phyloP scores from a whole-genome alignment of 805 yeast species.

The Suhomyces tanzawaensis region DNA sequence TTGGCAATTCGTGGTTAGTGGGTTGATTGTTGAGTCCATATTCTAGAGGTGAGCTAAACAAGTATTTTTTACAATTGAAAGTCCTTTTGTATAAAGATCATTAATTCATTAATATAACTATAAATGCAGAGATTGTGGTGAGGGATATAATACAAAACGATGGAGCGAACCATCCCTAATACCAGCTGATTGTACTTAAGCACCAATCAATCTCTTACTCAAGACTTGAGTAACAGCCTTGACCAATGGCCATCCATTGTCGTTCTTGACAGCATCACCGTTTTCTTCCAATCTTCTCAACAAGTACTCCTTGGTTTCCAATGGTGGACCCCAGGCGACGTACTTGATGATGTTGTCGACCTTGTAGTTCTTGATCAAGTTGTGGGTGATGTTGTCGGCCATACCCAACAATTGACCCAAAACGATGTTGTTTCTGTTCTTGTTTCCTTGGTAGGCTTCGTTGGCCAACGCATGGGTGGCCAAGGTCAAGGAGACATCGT shows the following conservation, averaged over 20 bases:
- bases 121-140: background rate
- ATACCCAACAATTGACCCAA: slow-evolving; percentile 91
- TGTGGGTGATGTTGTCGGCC: slow-evolving; percentile 87
- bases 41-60: no score
- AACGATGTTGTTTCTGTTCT: slow-evolving; percentile 58
- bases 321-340: slow-evolving; percentile 97
- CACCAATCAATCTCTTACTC: slow-evolving; percentile 19
- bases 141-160: no score
- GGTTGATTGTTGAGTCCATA: no score
- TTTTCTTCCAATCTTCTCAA: slow-evolving; percentile 91
- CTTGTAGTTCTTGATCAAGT: slow-evolving; percentile 61
- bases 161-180: no score
- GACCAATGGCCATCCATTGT: slow-evolving; percentile 74
- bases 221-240: slow-evolving; percentile 44
- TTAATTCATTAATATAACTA: slow-evolving; percentile 3
- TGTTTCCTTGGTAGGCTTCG: slow-evolving; percentile 4
- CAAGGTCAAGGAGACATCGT: slow-evolving; percentile 68
- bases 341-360: slow-evolving; percentile 82
- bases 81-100: no score
- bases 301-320: slow-evolving; percentile 87
- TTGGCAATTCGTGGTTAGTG: no score
- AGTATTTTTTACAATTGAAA: no score
- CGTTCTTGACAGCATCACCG: slow-evolving; percentile 88
- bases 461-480: slow-evolving; percentile 57
- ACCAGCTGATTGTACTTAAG: no score